Conservation (phyloP, 2,329 filamentous ascomycete genomes). For the Lachnellula willkommii region DNA sequence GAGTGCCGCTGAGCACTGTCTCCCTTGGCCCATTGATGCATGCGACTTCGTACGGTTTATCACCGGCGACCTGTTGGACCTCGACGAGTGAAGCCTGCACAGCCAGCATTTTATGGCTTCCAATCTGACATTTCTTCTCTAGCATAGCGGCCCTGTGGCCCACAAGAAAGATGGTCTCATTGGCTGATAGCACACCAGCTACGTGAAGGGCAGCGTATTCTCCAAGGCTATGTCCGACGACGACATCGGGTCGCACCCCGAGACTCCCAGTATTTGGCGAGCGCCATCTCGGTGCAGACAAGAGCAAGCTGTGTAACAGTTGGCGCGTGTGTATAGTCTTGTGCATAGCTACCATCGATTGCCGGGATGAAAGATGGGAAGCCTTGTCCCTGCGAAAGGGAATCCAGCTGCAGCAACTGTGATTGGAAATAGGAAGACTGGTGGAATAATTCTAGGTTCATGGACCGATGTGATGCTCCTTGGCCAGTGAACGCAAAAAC, state of each 20-base stretch:
- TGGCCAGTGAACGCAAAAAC: conserved; percentile 40
- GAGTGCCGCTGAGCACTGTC: conserved; percentile 60
- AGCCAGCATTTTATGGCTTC: conserved; percentile 61
- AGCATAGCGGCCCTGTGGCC: conserved; percentile 61
- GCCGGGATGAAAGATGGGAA: conserved; percentile 18
- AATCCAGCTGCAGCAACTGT: conserved; percentile 9
- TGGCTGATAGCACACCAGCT: conserved; percentile 34
- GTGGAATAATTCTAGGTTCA: conserved; percentile 6
- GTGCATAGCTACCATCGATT: conserved; percentile 37
- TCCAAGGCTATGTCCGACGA: conserved; percentile 32
- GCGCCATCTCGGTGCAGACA: conserved; percentile 48
- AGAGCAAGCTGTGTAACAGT: conserved; percentile 49
- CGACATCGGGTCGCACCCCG: conserved; percentile 49
- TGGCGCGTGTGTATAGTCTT: conserved; percentile 43
- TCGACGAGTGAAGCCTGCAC: conserved; percentile 48
- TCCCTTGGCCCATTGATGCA: conserved; percentile 72
- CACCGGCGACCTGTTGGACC: conserved; percentile 43
- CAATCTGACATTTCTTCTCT: conserved; percentile 57
- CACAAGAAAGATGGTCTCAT: conserved; percentile 66
- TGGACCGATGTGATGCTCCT: conserved; percentile 33
- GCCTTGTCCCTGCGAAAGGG: conserved; percentile 6
- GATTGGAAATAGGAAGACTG: conserved; percentile 33
- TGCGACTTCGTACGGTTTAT: conserved; percentile 43
- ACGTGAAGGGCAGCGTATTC: background rate
- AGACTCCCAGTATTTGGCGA: conserved; percentile 49